phyloP scores from a whole-genome alignment of 805 yeast genomes.

The Ogataea angusta region DNA sequence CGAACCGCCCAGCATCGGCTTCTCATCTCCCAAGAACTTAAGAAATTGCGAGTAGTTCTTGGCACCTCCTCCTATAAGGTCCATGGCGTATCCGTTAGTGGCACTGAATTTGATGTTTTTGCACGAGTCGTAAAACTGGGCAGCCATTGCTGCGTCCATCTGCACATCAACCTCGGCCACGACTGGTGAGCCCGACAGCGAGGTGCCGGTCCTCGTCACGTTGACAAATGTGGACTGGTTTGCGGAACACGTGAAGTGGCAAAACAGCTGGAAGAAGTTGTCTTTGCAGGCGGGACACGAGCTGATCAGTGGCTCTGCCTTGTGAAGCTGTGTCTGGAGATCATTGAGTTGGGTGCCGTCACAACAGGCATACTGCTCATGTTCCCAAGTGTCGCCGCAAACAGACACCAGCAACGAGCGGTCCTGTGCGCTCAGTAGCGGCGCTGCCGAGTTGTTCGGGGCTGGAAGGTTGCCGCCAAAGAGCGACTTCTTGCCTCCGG shows the following conservation, averaged over 20 bases:
- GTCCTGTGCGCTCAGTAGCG: constrained; percentile 43
- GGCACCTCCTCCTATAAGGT: constrained; percentile 97
- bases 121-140: constrained; percentile 74
- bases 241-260: constrained; percentile 87
- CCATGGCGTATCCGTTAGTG: constrained; percentile 96
- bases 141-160: constrained; percentile 59
- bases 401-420: constrained; percentile 46
- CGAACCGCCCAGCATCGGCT: constrained; percentile 91
- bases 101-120: constrained; percentile 88
- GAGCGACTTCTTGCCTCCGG: constrained; percentile 72
- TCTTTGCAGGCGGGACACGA: constrained; percentile 92
- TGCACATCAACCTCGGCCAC: constrained; percentile 70
- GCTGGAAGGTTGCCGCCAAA: constrained; percentile 85
- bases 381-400: constrained; percentile 71
- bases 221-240: constrained; percentile 73
- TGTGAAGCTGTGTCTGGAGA: constrained; percentile 59
- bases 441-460: constrained; percentile 52
- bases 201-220: constrained; percentile 50
- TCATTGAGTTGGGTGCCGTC: constrained; percentile 55
- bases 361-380: constrained; percentile 61
- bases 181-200: constrained; percentile 50
- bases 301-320: constrained; percentile 76
- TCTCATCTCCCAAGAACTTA: constrained; percentile 90
- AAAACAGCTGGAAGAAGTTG: constrained; percentile 81
- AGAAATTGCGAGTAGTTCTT: constrained; percentile 65